A percentile compares a stretch with the other conserved stretches of the same genome.
Evolutionary conservation across 306 rosid species (phyloP).

Genomic region (Leucaena leucocephala): DNA sequence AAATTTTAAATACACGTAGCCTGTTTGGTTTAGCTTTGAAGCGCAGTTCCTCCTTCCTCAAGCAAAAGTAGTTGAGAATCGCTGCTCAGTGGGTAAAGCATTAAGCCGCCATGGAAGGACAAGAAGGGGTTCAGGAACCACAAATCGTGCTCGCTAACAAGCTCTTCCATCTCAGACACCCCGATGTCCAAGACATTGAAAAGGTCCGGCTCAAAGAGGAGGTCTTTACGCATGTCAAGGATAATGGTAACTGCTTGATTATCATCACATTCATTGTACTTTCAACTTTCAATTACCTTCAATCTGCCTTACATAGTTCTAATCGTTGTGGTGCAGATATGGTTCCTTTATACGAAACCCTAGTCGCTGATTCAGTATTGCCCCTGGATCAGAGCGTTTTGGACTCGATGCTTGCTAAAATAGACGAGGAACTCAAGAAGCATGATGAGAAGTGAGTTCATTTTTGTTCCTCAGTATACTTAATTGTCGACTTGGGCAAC

Average conservation of each 20-base stretch:
- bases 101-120: constrained; percentile 66
- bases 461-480: neutral
- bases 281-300: neutral
- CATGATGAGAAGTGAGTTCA: constrained; percentile 92
- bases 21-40: neutral
- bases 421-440: constrained; percentile 73
- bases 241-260: constrained; percentile 58
- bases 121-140: constrained; percentile 81
- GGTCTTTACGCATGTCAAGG: constrained; percentile 68
- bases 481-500: neutral
- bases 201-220: constrained; percentile 84
- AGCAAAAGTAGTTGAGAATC: constrained; percentile 41
- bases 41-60: constrained; percentile 40
- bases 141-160: constrained; percentile 85
- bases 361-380: constrained; percentile 67
- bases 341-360: constrained; percentile 86
- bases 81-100: constrained; percentile 13
- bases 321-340: constrained; percentile 54
- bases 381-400: constrained; percentile 68
- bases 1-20: neutral
- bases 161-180: constrained; percentile 76
- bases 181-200: constrained; percentile 88
- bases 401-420: constrained; percentile 82
- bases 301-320: neutral
- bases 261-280: neutral